phyloP scores from a whole-genome alignment of 768 basidiomycete species.

The Lactarius sp. region DNA sequence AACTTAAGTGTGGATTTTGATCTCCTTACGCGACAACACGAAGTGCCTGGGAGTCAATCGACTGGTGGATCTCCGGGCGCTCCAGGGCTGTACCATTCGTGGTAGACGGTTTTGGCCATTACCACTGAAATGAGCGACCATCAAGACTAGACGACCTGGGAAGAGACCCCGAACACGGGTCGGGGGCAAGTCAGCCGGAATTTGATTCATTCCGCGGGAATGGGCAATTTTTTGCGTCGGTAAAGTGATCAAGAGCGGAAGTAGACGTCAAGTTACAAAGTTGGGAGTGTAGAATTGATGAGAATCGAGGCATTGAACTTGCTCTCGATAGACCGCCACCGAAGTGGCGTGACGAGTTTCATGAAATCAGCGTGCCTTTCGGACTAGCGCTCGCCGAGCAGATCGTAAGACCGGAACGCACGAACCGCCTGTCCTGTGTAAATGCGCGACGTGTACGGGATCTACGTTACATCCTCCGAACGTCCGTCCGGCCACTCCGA shows the following conservation, averaged over 20 bases:
- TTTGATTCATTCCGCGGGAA: constrained; percentile 25
- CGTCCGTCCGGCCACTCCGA: constrained; percentile 9
- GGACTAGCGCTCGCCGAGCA: constrained; percentile 20
- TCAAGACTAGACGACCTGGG: constrained; percentile 21
- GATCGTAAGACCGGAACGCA: constrained; percentile 22
- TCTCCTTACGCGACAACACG: constrained; percentile 15
- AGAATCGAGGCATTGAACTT: constrained; percentile 15
- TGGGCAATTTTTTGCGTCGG: constrained; percentile 20
- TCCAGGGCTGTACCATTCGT: constrained; percentile 22
- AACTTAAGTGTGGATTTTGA: constrained; percentile 16
- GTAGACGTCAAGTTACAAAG: constrained; percentile 15
- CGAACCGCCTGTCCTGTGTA: constrained; percentile 1
- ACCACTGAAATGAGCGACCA: constrained; percentile 19
- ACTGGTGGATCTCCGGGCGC: constrained; percentile 23
- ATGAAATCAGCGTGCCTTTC: constrained; percentile 27
- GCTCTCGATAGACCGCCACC: constrained; percentile 18
- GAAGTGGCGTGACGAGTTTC: constrained; percentile 17
- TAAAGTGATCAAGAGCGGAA: constrained; percentile 22
- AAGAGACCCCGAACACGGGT: constrained; percentile 17
- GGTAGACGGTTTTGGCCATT: constrained; percentile 17
- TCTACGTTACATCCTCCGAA: constrained; percentile 23
- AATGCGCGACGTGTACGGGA: constrained; percentile 22
- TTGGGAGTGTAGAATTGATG: constrained; percentile 16
- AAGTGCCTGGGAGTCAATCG: constrained; percentile 22
- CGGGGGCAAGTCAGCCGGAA: constrained; percentile 15